Evolutionary conservation across 2,329 filamentous ascomycete genomes (phyloP), one percentile per base, ranked within the genome.

Genomic region (Colletotrichum chrysophilum): DNA sequence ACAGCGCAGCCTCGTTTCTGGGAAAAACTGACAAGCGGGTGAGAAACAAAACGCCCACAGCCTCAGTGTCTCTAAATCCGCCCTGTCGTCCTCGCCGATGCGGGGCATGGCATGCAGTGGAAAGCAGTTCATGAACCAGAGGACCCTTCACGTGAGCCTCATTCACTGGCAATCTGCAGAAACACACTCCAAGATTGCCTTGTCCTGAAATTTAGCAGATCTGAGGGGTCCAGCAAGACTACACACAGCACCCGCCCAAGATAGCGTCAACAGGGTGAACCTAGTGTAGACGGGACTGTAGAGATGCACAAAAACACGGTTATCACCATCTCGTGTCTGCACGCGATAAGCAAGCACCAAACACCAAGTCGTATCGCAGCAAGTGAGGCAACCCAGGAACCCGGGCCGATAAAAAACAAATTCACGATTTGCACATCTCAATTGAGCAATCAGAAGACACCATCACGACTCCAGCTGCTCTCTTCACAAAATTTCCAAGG

Each of bases 251-350:
- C 0, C n/a, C 0, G 43, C 58, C 3, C 30, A n/a, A 61, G 58
- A 61, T 34, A 34, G 10, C n/a, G 18, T 21, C 58, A n/a, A 61
- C 18, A 61, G 28, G 13, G 58, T 58, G 55, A 16, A 4, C 55
- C 55, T 32, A n/a, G 28, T 13, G 30, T 61, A 0, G n/a, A 61
- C 55, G 7, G 12, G 13, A 58, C 7, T 5, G 43, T 0, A 21
- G 55, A n/a, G 13, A 32, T 61, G 58, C 58, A 58, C 55, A 28
- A 34, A 34, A 30, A 61, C n/a, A 30, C 28, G 58, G 58, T 61
- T 52, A 70, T 61, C 36, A n/a, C 56, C 67, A 62, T 70, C 56
- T 70, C 56, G 36, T 62, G 56, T 62, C 56, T 52, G 36, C 67
- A 62, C 3, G 56, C 36, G 56, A 69, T 36, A 70, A 58, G 48